Base-by-base conservation (phyloP, 495 filamentous ascomycete species). In the Penicillium ucsense region DNA sequence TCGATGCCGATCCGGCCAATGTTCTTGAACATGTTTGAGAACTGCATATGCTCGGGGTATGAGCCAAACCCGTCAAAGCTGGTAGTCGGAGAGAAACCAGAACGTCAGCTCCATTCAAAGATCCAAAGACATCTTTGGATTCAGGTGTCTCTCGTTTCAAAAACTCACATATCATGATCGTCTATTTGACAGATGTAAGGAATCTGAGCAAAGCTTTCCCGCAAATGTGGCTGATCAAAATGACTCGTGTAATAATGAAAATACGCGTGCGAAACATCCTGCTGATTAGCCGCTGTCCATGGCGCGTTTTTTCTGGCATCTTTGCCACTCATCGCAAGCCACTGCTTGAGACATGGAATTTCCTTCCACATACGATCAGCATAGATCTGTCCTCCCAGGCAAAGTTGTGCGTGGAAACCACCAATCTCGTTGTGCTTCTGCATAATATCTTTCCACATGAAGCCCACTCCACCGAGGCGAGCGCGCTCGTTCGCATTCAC, bases 391-490 rank as follows among this genome's bases (percentile, higher is more conserved):
- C 89, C 88, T 34, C 92, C 92, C 3, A 95, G 72, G 27, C 89
- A 91, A 6, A 98, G 72, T 57, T 98, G 92, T 4, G 84, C 80
- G 57, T 98, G 92, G 66, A 98, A 98, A 7, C 92, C 92, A 44
- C 89, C 89, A 56, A 88, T 94, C 55, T 98, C 92, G 36, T 86
- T 79, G 63, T 98, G 94, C 73, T 95, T 97, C 65, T 95, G 90
- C 65, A 98, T 79, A 31, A 98, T 88, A 58, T 98, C 92, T 54
- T 95, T 95, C 92, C 92, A 98, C 92, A 98, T 94, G 60, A 87
- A 89, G 0, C 89, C 87, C 6, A 89, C 76, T 1, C 92, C 92
- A 28, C 94, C 94, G 2, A 96, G 72, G 41, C 83, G 84, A 45
- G 81, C 75, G 11, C 89, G 80, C 60, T 97, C 92, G 56, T 84